Evolutionary conservation across 1,284 basidiomycete genomes (phyloP), one percentile per base, ranked within the genome.

Genomic region (Tausonia pullulans): DNA sequence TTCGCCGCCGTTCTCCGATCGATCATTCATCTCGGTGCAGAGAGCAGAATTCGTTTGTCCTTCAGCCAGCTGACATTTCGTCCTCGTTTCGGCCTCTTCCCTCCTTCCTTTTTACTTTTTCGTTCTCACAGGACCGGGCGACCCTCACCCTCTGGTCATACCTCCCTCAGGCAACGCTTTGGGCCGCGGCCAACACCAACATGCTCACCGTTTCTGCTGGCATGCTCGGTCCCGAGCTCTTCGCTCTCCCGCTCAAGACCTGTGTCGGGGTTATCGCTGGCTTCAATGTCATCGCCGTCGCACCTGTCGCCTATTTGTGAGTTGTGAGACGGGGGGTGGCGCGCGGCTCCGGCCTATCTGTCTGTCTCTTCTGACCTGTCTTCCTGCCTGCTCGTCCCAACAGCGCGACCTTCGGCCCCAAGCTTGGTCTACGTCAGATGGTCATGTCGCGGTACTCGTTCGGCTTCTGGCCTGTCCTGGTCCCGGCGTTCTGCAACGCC

Each of bases 371-470:
- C 49, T 43, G 59, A 72, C 51, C 54, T 43, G 3, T 54, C 10
- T 64, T 46, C 57, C 16, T 5, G 58, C 46, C 48, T 59, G 57
- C 44, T n/a, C 43, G 16, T 10, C 50, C 53, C 39, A 62, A 10
- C 57, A 89, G 87, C 61, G 80, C 85, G 11, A 89, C 86, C 51
- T 91, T 88, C 83, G 90, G 91, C n/a, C 87, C 89, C 0, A 86
- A 84, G 73, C 79, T 87, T 0, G 91, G 90, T 8, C 82, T 93
- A 78, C 81, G 90, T n/a, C 90, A 92, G 70, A 90, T 93, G 87
- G 83, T 89, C 27, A 82, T 85, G 66, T 84, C 90, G 5, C 79
- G 87, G 40, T 88, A 86, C 74, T 85, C 83, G 49, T 89, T 90
- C 72, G 70, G 86, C 57, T 88, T 83, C 72, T 85, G 81, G 69